Conservation (phyloP, 1,284 basidiomycete species). For the Trichosporon sp. region DNA sequence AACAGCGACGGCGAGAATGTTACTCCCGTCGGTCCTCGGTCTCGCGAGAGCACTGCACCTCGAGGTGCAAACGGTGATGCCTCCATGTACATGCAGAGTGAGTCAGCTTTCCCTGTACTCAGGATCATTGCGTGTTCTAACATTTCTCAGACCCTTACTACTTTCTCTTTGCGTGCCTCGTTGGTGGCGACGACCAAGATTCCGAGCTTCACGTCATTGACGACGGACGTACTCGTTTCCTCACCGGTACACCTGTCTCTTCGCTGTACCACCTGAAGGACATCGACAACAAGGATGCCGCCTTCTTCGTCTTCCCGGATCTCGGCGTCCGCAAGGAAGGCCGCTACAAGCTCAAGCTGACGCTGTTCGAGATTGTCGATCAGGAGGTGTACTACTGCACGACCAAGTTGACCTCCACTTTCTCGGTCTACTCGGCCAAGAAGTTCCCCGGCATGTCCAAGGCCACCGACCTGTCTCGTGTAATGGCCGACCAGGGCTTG, state of each 20-base stretch:
- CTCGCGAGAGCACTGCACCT: constrained; percentile 4
- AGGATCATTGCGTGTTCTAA: not conserved
- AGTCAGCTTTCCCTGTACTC: constrained; percentile 11
- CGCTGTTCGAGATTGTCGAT: constrained; percentile 85
- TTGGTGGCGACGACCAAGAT: constrained; percentile 67
- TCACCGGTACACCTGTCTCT: constrained; percentile 62
- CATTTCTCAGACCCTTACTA: constrained; percentile 68
- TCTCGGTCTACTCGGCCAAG: constrained; percentile 84
- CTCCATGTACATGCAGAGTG: constrained; percentile 44
- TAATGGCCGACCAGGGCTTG: constrained; percentile 83
- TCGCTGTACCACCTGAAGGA: constrained; percentile 94
- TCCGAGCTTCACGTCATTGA: constrained; percentile 89
- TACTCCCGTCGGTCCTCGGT: constrained; percentile 19
- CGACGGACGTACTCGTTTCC: constrained; percentile 60
- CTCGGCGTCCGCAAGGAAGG: constrained; percentile 85
- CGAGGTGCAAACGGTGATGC: constrained; percentile 1
- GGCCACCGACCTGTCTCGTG: constrained; percentile 78
- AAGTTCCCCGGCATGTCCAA: constrained; percentile 87
- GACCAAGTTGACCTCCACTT: constrained; percentile 74
- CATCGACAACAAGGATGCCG: constrained; percentile 76
- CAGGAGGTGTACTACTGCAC: constrained; percentile 81
- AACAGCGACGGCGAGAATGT: constrained; percentile 56
- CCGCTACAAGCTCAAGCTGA: constrained; percentile 76
- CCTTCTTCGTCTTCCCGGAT: constrained; percentile 86
- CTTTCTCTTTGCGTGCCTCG: constrained; percentile 86